Evolutionary conservation across 768 basidiomycete genomes (phyloP).

Genomic region (Fistulinella prunicolor): DNA sequence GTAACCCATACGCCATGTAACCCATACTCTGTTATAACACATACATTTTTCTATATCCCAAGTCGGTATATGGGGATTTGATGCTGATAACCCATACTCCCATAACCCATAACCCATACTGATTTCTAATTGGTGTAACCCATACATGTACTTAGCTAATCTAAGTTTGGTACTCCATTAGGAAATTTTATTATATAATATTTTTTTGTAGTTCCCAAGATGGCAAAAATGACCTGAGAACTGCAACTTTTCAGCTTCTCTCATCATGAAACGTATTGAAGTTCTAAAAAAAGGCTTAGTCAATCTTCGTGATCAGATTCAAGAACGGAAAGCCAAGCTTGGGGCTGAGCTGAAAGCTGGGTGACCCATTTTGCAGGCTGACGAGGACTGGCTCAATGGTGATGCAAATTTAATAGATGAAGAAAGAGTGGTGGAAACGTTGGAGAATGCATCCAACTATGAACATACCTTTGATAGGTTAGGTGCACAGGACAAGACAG

Average conservation of each 20-base stretch:
- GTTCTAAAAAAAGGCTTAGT: background rate
- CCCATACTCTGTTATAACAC: background rate
- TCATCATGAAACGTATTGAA: background rate
- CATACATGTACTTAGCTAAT: too few relatives aligned
- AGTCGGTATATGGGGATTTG: background rate
- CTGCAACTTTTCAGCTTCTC: background rate
- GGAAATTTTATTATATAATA: background rate
- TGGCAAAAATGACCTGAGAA: background rate
- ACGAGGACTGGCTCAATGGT: background rate
- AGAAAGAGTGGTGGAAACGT: background rate
- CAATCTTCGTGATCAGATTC: background rate
- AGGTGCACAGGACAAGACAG: background rate
- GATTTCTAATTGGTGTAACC: background rate
- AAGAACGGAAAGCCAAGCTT: background rate
- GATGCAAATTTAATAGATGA: background rate
- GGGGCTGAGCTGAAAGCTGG: background rate
- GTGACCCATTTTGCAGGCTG: background rate
- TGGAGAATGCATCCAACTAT: background rate
- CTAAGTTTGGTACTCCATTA: background rate
- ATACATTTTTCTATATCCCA: background rate
- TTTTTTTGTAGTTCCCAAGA: background rate
- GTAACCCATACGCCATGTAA: background rate
- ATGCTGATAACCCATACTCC: background rate
- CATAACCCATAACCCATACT: background rate
- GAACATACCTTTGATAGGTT: background rate